A percentile compares a stretch with the other conserved stretches of the same genome.
Evolutionary conservation across 2,329 filamentous ascomycete species (phyloP).

Genomic region (Grosmannia serpens): DNA sequence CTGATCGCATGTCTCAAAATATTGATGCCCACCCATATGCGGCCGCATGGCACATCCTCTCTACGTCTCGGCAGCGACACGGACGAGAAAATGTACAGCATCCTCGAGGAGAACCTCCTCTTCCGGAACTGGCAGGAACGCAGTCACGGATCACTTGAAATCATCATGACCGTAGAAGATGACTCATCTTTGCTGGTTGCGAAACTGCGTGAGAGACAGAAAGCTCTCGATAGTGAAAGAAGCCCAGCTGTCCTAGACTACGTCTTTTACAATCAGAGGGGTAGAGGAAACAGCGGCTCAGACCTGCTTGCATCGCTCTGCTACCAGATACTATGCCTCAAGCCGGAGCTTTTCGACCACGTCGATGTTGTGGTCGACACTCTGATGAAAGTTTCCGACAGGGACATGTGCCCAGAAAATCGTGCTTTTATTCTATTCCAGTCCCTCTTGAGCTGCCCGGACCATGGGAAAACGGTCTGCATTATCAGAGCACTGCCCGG

Average conservation of each 20-base stretch:
- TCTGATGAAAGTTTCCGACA: not conserved
- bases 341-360: not conserved
- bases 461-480: not conserved
- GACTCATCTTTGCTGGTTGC: not conserved
- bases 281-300: not conserved
- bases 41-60: too few species aligned
- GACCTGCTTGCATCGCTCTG: not conserved
- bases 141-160: not conserved
- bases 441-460: not conserved
- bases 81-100: too few species aligned
- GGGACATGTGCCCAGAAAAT: not conserved
- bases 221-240: not conserved
- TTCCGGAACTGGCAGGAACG: not conserved
- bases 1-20: not conserved
- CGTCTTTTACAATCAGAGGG: not conserved
- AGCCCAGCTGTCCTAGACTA: not conserved
- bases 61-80: too few species aligned
- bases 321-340: not conserved
- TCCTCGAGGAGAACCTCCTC: too few species aligned
- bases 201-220: not conserved
- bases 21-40: too few species aligned
- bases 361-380: not conserved
- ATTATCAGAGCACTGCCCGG: not conserved
- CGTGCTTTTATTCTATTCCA: not conserved
- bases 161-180: not conserved